Percentiles rank a stretch among this genome's conserved stretches.
These are phyloP conservation scores for Heliamphora pulchella DNA, from an alignment of 179 eudicot species.

Conservation along the genomic window DNA sequence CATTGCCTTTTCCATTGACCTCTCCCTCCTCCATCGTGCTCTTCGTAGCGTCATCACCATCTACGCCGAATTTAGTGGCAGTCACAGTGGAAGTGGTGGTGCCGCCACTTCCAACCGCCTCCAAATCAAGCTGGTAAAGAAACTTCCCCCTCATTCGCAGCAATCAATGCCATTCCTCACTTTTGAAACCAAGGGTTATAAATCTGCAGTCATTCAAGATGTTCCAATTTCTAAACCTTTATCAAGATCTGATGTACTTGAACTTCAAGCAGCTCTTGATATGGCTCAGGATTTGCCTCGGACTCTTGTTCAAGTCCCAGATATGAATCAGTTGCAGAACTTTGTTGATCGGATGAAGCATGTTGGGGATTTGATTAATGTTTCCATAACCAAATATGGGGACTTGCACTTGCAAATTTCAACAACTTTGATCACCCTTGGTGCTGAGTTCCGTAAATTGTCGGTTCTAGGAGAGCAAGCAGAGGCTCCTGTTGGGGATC, in stretches of 20 bases:
- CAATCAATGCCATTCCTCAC: conserved; percentile 67
- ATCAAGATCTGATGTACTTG: conserved; percentile 58
- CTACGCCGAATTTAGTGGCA: conserved; percentile 31
- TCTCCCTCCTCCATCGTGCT: conserved; percentile 80
- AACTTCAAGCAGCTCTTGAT: conserved; percentile 68
- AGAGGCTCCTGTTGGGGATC: conserved; percentile 30
- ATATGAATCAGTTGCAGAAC: conserved; percentile 43
- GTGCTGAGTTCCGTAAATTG: conserved; percentile 71
- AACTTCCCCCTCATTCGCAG: conserved; percentile 60
- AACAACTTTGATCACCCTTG: conserved; percentile 62
- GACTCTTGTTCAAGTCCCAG: conserved; percentile 61
- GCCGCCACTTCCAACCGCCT: conserved; percentile 31
- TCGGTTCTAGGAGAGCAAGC: conserved; percentile 55
- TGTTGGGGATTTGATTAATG: conserved; percentile 61
- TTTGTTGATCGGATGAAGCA: conserved; percentile 85
- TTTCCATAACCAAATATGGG: conserved; percentile 52
- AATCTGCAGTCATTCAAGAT: conserved; percentile 81
- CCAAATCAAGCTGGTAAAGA: conserved; percentile 82
- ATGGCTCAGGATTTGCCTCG: conserved; percentile 68
- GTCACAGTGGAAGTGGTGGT: conserved; percentile 17
- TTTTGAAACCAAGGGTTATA: conserved; percentile 69
- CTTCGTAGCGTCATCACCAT: conserved; percentile 58
- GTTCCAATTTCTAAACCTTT: conserved; percentile 88
- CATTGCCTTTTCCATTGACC: conserved; percentile 69
- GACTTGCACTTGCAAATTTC: conserved; percentile 71